phyloP scores from a whole-genome alignment of 345 rosid species.

The Excoecaria cochinchinensis region DNA sequence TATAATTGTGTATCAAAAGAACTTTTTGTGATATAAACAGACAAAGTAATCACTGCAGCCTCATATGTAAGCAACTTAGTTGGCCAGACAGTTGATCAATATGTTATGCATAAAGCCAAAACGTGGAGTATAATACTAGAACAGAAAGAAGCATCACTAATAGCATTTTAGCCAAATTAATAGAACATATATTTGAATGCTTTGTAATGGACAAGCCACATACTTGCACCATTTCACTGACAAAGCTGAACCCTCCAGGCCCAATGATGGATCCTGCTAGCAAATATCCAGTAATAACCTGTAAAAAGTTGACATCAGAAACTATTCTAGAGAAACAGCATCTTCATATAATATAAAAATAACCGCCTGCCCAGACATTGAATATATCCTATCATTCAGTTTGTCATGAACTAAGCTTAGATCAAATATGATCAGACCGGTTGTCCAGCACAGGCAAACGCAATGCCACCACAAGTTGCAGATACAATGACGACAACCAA shows the following conservation, averaged over 20 bases:
- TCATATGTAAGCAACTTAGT: background rate
- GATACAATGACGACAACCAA: constrained; percentile 94
- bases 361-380: constrained; percentile 13
- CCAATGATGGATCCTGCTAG: constrained; percentile 92
- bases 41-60: background rate
- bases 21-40: background rate
- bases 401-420: constrained; percentile 18
- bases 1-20: background rate
- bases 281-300: constrained; percentile 95
- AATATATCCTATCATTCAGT: constrained; percentile 23
- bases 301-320: constrained; percentile 20
- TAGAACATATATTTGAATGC: background rate
- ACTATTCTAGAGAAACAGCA: constrained; percentile 9
- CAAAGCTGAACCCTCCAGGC: constrained; percentile 92
- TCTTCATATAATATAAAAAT: background rate
- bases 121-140: background rate
- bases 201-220: constrained; percentile 29
- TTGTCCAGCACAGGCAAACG: constrained; percentile 99
- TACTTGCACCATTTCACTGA: constrained; percentile 98
- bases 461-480: constrained; percentile 99
- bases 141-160: background rate
- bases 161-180: background rate
- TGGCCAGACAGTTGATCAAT: background rate
- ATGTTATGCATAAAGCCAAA: background rate
- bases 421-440: constrained; percentile 57